Base-by-base conservation (phyloP, 2,329 filamentous ascomycete genomes). In the Sarocladium oryzae region DNA sequence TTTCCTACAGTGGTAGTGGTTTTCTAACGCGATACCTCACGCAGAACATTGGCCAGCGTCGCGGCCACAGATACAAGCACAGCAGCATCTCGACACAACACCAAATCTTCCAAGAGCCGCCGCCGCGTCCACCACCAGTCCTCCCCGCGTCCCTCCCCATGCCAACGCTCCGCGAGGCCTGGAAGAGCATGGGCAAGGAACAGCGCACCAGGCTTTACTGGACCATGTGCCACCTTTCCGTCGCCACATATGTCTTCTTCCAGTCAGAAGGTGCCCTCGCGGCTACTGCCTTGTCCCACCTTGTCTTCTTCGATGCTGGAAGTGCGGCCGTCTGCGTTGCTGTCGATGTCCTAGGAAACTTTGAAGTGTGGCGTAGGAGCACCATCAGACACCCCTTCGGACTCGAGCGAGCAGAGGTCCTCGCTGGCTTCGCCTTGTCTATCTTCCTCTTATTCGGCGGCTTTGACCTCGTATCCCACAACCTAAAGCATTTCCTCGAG, bases 401-500 rank as follows among this genome's bases (percentile, higher is more conserved):
- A 3, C 79, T 99, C 21, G 89, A 96, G 70, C 82, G 93, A 51
- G 88, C 88, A 53, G 93, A 99, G 68, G 92, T 99, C 4, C 80
- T 99, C 15, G 90, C 91, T 32, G 93, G 93, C 16, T 96, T 99
- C 57, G 93, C 91, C 54, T 89, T 97, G 83, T 95, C 90, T 49
- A 87, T 99, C 35, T 89, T 96, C 55, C 80, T 99, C 11, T 81
- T 96, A n/a, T 99, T 99, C 69, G 96, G 96, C 75, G 92, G 92
- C 18, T 86, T 97, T 61, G 93, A 99, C 61, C 81, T 99, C 46
- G 86, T 99, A 55, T 95, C 89, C 36, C 93, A 99, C 66, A 92
- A 89, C 54, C 75, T 96, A 15, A 93, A 96, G 64, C 92, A 99
- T 67, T 80, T 90, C n/a, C 80, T 99, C 10, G 92, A 96, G 68